Conservation (phyloP, 495 filamentous ascomycete genomes). For the Hypoxylon fragiforme region DNA sequence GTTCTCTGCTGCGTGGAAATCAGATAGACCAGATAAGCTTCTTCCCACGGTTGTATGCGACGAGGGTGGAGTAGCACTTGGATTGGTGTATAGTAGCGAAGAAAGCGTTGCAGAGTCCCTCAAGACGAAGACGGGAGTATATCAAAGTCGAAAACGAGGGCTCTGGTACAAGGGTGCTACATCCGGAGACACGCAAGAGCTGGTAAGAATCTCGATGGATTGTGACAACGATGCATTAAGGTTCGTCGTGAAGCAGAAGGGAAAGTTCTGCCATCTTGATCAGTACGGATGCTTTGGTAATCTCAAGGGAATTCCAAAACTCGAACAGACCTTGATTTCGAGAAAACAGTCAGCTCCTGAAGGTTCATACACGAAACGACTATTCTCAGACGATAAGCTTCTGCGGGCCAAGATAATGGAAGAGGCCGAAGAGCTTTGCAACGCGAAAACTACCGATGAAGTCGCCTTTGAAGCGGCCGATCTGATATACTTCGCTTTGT, state of each 20-base stretch:
- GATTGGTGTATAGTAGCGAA: constrained; percentile 88
- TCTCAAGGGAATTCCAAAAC: constrained; percentile 74
- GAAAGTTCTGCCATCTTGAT: constrained; percentile 92
- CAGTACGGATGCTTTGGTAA: constrained; percentile 90
- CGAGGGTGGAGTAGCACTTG: constrained; percentile 81
- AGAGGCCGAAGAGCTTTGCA: constrained; percentile 91
- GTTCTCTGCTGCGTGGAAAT: constrained; percentile 68
- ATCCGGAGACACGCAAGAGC: constrained; percentile 88
- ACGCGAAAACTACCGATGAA: constrained; percentile 77
- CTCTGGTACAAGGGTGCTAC: constrained; percentile 96
- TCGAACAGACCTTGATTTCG: constrained; percentile 80
- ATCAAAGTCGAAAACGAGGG: constrained; percentile 91
- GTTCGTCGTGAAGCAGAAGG: constrained; percentile 87
- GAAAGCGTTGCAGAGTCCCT: constrained; percentile 88
- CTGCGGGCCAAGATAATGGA: constrained; percentile 96
- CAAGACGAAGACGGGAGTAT: constrained; percentile 86
- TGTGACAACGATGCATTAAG: constrained; percentile 92
- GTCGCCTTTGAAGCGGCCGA: constrained; percentile 94
- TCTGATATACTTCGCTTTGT: constrained; percentile 91
- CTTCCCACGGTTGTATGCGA: constrained; percentile 88
- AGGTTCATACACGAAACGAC: constrained; percentile 88
- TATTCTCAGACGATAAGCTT: constrained; percentile 90
- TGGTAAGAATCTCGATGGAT: constrained; percentile 81
- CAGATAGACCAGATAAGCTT: constrained; percentile 83
- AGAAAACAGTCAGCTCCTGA: constrained; percentile 79